A percentile compares a stretch with the other conserved stretches of the same genome.
Evolutionary conservation across 2,329 filamentous ascomycete genomes (phyloP).

Genomic region (Talaromyces atroroseus): DNA sequence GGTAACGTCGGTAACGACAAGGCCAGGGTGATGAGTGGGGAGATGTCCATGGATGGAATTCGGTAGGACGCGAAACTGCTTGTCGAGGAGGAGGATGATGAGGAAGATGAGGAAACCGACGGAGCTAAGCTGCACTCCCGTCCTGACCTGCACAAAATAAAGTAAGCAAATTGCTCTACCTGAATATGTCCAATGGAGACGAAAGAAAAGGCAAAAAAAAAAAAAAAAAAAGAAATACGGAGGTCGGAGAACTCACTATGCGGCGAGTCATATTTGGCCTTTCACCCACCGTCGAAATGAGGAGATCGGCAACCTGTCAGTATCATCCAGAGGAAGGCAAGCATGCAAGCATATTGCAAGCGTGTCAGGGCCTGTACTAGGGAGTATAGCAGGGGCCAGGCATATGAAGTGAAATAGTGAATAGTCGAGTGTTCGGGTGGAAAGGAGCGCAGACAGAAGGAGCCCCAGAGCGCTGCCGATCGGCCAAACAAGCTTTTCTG

Average conservation of each 20-base stretch:
- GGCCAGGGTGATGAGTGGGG: conserved; percentile 76
- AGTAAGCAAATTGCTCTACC: conserved; percentile 1
- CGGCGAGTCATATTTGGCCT: conserved; percentile 35
- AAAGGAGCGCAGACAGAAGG: background rate
- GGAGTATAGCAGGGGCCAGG: background rate
- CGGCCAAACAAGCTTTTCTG: background rate
- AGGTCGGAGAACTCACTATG: conserved; percentile 28
- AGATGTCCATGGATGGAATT: conserved; percentile 80
- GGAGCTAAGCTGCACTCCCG: conserved; percentile 68
- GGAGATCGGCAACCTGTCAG: conserved; percentile 10
- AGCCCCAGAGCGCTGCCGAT: background rate
- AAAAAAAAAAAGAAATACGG: background rate
- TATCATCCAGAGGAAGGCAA: conserved; percentile 3
- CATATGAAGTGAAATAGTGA: background rate
- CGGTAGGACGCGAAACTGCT: conserved; percentile 80
- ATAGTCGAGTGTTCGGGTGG: too few relatives aligned
- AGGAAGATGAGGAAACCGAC: conserved; percentile 63
- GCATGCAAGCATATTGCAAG: conserved; percentile 13
- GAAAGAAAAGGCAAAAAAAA: background rate
- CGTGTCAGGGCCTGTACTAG: background rate
- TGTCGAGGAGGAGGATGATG: conserved; percentile 76
- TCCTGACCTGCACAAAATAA: conserved; percentile 46
- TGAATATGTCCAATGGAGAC: background rate
- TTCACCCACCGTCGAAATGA: background rate
- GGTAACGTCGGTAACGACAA: conserved; percentile 79